Conservation (phyloP, 805 yeast genomes). For the Candida palmyrensis region DNA sequence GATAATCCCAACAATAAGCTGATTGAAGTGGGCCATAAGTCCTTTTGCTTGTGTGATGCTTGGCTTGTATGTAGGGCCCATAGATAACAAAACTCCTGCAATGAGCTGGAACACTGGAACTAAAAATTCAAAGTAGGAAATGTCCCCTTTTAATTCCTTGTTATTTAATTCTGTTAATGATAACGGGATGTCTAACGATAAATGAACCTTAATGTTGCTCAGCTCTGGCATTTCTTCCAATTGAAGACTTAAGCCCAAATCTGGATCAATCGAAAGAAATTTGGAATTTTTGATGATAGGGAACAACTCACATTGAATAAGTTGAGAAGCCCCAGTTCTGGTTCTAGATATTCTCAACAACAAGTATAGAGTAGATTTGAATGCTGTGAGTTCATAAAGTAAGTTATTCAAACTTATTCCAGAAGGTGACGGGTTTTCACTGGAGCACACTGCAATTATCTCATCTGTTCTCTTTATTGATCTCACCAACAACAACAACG, state of each 20-base stretch:
- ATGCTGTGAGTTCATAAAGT: slow-evolving; percentile 71
- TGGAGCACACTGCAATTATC: slow-evolving; percentile 37
- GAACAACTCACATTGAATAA: slow-evolving; percentile 71
- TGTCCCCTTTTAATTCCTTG: slow-evolving; percentile 10
- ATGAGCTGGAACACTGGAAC: slow-evolving; percentile 73
- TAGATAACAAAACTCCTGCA: slow-evolving; percentile 59
- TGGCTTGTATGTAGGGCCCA: slow-evolving; percentile 70
- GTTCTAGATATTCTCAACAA: slow-evolving; percentile 72
- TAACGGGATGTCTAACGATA: slow-evolving; percentile 51
- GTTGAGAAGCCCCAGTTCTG: slow-evolving; percentile 68
- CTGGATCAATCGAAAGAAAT: slow-evolving; percentile 70
- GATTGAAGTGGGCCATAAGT: slow-evolving; percentile 48
- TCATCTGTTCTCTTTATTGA: slow-evolving; percentile 69
- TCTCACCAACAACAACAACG: slow-evolving; percentile 59
- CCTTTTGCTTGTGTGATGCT: slow-evolving; percentile 49
- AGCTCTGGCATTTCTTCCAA: slow-evolving; percentile 28
- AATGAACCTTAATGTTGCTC: slow-evolving; percentile 34
- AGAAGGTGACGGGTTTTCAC: slow-evolving; percentile 12
- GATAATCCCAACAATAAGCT: slow-evolving; percentile 55
- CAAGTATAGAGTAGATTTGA: slow-evolving; percentile 65
- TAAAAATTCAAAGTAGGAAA: slow-evolving; percentile 63
- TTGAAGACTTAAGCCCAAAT: slow-evolving; percentile 58
- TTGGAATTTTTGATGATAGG: slow-evolving; percentile 51
- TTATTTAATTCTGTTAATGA: slow-evolving; percentile 16
- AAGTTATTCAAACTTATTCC: slow-evolving; percentile 47